Evolutionary conservation across 164 flowering plant species (phyloP), one percentile per base, ranked within the genome.

Genomic region (Tetracentron sinense): DNA sequence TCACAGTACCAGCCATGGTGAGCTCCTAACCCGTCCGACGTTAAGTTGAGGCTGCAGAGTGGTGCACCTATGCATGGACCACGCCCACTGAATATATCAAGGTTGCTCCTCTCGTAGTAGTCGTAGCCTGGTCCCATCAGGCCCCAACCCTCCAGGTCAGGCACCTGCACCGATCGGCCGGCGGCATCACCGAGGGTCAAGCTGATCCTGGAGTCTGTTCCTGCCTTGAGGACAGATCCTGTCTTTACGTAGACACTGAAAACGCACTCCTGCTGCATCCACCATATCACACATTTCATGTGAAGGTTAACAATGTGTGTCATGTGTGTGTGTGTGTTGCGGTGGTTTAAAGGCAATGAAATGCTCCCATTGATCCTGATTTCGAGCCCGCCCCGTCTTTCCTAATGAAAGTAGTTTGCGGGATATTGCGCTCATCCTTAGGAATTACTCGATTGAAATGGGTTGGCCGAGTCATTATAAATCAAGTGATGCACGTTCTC

Each of bases 1-100:
- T 85, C 76, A 25, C 79, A 74, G 63, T 67, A 86, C 96, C 92
- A 88, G 7, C 96, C 86, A 17, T 70, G 90, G 74, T 80, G 83
- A 7, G 28, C 2, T 0, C 92, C 89, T 0, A 79, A 44, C 0
- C 92, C 92, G 60, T 89, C 86, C 1, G 92, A 89, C 6, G 83
- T 85, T 16, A 89, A 58, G 65, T 80, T 79, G 42, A 89, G 77
- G 2, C 73, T 38, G 75, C 96, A 89, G 7, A 81, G 19, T 0
- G 89, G 90, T 0, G 68, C 23, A 0, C 38, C 58, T 0, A 89
- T 56, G 69, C 96, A 89, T 0, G 75, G 77, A 0, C 83, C 87
- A 0, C 76, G 67, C 1, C 76, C 89, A 26, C 75, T 81, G 78
- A 89, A 89, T 1, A 83, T 72, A 71, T 89, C 96, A 10, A 78